Evolutionary conservation across 345 rosid species (phyloP).

Genomic region (Pugionium cornutum): DNA sequence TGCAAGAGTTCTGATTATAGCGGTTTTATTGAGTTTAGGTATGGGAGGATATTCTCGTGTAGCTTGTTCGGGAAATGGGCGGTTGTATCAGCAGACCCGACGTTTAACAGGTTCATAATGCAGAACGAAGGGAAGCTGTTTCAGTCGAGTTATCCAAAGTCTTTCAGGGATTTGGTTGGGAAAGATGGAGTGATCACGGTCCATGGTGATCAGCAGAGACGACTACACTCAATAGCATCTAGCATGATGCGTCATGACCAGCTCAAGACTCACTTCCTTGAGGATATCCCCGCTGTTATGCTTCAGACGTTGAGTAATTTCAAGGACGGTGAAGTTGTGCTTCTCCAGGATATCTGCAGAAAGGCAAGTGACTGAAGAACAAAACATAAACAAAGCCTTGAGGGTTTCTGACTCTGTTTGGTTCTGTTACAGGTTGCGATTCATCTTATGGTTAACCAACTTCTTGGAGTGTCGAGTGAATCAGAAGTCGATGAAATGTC

Average conservation of each 20-base stretch:
- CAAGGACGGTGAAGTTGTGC: conserved; percentile 51
- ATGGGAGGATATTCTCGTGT: conserved; percentile 77
- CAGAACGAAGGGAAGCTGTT: conserved; percentile 79
- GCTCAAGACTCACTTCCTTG: conserved; percentile 67
- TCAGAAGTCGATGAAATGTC: conserved; percentile 77
- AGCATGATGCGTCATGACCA: conserved; percentile 74
- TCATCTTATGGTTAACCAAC: conserved; percentile 80
- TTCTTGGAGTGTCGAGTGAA: conserved; percentile 62
- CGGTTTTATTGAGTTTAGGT: conserved; percentile 40
- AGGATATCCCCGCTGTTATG: conserved; percentile 64
- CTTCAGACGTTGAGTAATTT: conserved; percentile 46
- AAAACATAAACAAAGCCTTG: background rate
- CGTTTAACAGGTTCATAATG: conserved; percentile 69
- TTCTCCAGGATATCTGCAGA: conserved; percentile 81
- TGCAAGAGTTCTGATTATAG: background rate
- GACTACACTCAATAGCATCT: conserved; percentile 77
- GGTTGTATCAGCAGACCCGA: conserved; percentile 74
- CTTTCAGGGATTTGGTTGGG: conserved; percentile 82
- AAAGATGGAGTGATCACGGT: conserved; percentile 78
- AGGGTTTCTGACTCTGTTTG: conserved; percentile 24
- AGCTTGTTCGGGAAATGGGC: conserved; percentile 74
- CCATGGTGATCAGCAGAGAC: conserved; percentile 77
- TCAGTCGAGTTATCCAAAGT: conserved; percentile 83
- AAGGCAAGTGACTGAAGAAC: conserved; percentile 49
- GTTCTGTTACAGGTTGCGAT: conserved; percentile 61